These are phyloP conservation scores for Westerdykella ornata DNA, from an alignment of 2,329 filamentous ascomycete genomes.

Conservation along the genomic window DNA sequence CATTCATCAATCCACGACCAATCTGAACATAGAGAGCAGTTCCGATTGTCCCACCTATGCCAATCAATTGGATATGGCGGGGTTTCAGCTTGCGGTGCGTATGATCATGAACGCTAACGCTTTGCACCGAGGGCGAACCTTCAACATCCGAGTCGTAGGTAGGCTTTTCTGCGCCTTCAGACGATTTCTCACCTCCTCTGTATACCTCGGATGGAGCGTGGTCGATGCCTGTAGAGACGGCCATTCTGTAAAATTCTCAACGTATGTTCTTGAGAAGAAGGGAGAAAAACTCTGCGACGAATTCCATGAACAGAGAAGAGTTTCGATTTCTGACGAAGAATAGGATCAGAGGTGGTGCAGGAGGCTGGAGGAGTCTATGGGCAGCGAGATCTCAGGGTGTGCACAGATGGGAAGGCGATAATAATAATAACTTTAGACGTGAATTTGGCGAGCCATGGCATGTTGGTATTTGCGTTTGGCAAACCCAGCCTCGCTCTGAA, in stretches of 20 bases:
- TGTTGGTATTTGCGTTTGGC: conserved; percentile 16
- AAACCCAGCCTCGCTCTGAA: conserved; percentile 11
- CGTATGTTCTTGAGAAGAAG: conserved; percentile 32
- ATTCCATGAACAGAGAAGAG: conserved; percentile 25
- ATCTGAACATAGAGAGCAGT: conserved; percentile 46
- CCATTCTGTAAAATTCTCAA: conserved; percentile 16
- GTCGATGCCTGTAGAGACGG: conserved; percentile 34
- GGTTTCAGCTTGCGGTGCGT: conserved; percentile 43
- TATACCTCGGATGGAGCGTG: conserved; percentile 15
- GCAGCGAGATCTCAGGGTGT: conserved; percentile 2
- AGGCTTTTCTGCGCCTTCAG: conserved; percentile 24
- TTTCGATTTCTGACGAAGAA: too few species aligned
- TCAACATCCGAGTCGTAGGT: conserved; percentile 14
- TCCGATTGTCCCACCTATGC: conserved; percentile 43
- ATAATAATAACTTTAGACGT: conserved; percentile 6
- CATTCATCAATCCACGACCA: conserved; percentile 42
- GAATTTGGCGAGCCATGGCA: conserved; percentile 13
- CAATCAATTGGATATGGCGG: conserved; percentile 45
- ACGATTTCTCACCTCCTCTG: conserved; percentile 13
- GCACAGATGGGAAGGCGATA: conserved; percentile 5
- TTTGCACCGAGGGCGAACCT: conserved; percentile 21
- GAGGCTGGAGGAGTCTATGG: not conserved
- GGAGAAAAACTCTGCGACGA: conserved; percentile 28
- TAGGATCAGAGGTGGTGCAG: not conserved
- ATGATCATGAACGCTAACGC: conserved; percentile 29